Evolutionary conservation across 2,329 filamentous ascomycete species (phyloP).

Genomic region (Penicillium fuscoglaucum): DNA sequence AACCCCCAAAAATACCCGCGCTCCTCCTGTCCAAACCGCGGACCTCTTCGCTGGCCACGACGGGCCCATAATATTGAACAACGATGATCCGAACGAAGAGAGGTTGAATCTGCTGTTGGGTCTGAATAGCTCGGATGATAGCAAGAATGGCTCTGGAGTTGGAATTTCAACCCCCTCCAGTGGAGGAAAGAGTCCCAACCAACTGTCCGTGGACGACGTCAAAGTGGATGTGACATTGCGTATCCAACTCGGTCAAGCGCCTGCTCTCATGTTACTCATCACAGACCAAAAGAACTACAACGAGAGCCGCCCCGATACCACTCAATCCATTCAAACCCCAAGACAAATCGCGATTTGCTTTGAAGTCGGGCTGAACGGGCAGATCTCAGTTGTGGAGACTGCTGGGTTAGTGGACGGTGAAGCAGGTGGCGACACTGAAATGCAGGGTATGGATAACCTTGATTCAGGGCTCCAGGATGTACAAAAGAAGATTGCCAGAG

Average conservation of each 20-base stretch:
- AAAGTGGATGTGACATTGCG: constrained; percentile 43
- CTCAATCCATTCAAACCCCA: constrained; percentile 1
- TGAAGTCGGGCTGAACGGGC: constrained; percentile 44
- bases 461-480: constrained; percentile 25
- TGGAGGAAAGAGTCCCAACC: not conserved
- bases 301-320: constrained; percentile 10
- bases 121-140: constrained; percentile 8
- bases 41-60: constrained; percentile 18
- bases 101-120: constrained; percentile 59
- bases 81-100: constrained; percentile 43
- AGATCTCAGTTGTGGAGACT: constrained; percentile 41
- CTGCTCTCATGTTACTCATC: constrained; percentile 41
- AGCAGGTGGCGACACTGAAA: constrained; percentile 18
- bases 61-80: constrained; percentile 38
- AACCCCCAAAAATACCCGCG: constrained; percentile 6
- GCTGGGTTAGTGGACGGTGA: constrained; percentile 35
- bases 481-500: constrained; percentile 38
- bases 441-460: constrained; percentile 19
- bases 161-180: constrained; percentile 4
- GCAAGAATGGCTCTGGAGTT: not conserved
- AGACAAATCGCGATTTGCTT: constrained; percentile 38
- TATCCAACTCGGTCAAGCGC: constrained; percentile 41
- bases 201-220: constrained; percentile 25
- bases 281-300: constrained; percentile 24
- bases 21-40: constrained; percentile 9